Evolutionary conservation across 331 rosid genomes (phyloP).

Genomic region (Pyracantha coccinea): DNA sequence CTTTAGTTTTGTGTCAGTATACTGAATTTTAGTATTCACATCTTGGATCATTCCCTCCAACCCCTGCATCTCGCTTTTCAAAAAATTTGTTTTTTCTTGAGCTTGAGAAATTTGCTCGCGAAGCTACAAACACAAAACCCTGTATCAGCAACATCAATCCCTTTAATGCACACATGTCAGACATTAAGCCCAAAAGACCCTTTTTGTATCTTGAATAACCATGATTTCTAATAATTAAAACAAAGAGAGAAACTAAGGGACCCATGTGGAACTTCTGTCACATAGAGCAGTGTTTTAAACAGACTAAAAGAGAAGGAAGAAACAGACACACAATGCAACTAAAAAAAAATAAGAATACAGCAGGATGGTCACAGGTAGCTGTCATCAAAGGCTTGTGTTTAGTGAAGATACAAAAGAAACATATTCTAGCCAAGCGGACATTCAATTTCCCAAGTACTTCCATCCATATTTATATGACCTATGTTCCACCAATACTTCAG

Average conservation of each 20-base stretch:
- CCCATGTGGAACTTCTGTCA: not conserved
- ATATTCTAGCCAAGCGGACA: too few relatives aligned
- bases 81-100: slow-evolving; percentile 63
- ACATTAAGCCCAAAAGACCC: not conserved
- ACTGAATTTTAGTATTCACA: slow-evolving; percentile 48
- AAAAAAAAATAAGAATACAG: too few relatives aligned
- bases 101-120: slow-evolving; percentile 84
- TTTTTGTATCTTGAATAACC: not conserved
- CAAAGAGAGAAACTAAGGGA: not conserved
- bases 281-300: too few relatives aligned
- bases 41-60: slow-evolving; percentile 58
- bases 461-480: too few relatives aligned
- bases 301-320: not conserved
- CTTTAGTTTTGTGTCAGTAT: slow-evolving; percentile 41
- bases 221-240: not conserved
- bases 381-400: too few relatives aligned
- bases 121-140: slow-evolving; percentile 38
- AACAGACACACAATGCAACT: too few relatives aligned
- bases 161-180: not conserved
- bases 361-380: too few relatives aligned
- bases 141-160: slow-evolving; percentile 17
- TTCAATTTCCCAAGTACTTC: too few relatives aligned
- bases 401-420: too few relatives aligned
- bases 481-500: too few relatives aligned
- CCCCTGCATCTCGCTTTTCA: slow-evolving; percentile 52